These are phyloP conservation scores for Tilletia caries DNA, from an alignment of 1,284 basidiomycete species.

Conservation along the genomic window DNA sequence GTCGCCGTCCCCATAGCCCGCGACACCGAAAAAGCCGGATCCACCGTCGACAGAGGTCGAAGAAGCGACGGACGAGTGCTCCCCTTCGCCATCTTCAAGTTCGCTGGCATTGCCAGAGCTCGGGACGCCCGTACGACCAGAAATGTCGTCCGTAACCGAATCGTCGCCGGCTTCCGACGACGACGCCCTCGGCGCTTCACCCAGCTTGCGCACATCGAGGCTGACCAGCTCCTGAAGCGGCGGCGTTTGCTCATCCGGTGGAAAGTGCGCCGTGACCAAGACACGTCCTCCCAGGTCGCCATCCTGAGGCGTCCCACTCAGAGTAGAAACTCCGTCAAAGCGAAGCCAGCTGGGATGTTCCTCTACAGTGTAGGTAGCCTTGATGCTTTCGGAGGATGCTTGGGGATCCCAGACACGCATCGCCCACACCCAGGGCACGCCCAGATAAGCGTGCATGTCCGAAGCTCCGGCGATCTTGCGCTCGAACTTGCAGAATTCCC, in stretches of 20 bases:
- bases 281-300: conserved; percentile 38
- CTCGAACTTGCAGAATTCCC: conserved; percentile 88
- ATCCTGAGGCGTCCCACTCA: conserved; percentile 38
- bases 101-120: conserved; percentile 8
- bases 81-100: conserved; percentile 2
- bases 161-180: neutral
- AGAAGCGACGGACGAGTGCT: conserved; percentile 1
- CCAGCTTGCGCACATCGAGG: conserved; percentile 15
- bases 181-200: too few relatives aligned
- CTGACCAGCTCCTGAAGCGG: conserved; percentile 46
- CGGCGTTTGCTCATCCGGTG: conserved; percentile 43
- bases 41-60: neutral
- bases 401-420: conserved; percentile 98
- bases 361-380: conserved; percentile 76
- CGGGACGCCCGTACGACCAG: neutral
- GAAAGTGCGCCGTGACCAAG: conserved; percentile 43
- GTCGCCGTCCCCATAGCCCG: neutral
- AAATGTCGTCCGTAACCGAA: neutral
- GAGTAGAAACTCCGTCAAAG: conserved; percentile 54
- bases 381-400: conserved; percentile 57
- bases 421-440: conserved; percentile 83
- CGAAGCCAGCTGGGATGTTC: conserved; percentile 77
- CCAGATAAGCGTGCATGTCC: conserved; percentile 63
- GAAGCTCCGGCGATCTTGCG: conserved; percentile 53
- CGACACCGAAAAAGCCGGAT: neutral